Evolutionary conservation across 441 rosid genomes (phyloP), one percentile per base, ranked within the genome.

Genomic region (Croton setiger): DNA sequence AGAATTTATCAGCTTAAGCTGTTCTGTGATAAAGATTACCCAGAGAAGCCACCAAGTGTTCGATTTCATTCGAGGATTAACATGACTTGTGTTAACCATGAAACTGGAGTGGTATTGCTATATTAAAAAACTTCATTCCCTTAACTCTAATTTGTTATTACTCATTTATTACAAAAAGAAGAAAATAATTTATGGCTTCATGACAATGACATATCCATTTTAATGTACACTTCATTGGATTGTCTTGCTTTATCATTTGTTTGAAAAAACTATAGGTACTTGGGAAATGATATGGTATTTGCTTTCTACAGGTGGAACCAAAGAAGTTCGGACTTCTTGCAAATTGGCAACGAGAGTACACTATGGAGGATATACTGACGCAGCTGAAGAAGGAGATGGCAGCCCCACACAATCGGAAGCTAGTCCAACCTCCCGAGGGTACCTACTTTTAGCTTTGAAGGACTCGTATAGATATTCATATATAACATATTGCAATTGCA

Each of bases 311-410:
- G 99, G 96, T 95, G 78, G 99, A 95, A 64, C 80, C 96, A 0
- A 95, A 88, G 83, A 92, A 92, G 77, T 95, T 95, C 41, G 93
- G 82, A 61, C 85, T 88, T 58, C 96, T 95, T 43, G 83, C 89
- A 18, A 95, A 90, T 75, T 94, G 99, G 99, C 97, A 87, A 85
- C 83, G 99, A 63, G 99, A 90, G 74, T 90, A 90, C 76, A 87
- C 98, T 6, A 92, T 95, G 98, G 99, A 92, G 83, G 94, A 92
- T 68, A 88, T 95, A 78, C 86, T 95, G 72, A 84, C 91, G 0
- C 98, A 92, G 81, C 87, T 95, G 88, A 95, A 92, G 83, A 95
- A 92, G 79, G 99, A 95, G 79, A 95, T 95, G 98, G 87, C 94
- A n/a, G 78, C 88, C 2, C 86, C 97, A n/a, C 96, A 92, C 66